Evolutionary conservation across 331 rosid genomes (phyloP).

Genomic region (Malus hybrid): DNA sequence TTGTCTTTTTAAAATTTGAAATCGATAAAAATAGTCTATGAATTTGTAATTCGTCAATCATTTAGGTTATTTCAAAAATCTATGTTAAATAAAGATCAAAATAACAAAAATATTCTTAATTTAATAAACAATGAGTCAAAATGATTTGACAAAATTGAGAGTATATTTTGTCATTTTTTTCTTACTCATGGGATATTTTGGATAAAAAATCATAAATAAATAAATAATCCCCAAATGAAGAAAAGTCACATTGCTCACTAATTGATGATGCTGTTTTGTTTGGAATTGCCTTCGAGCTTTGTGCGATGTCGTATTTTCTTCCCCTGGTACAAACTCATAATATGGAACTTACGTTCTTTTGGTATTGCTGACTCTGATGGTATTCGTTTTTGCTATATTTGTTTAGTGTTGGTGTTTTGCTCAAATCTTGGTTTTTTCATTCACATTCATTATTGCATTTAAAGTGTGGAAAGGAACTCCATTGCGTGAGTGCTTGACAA

Average conservation of each 20-base stretch:
- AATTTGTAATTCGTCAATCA: fast-evolving
- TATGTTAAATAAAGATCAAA: no score
- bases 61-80: no score
- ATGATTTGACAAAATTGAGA: no score
- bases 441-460: not conserved
- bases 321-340: not conserved
- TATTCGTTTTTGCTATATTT: not conserved
- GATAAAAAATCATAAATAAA: no score
- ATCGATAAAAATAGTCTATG: fast-evolving
- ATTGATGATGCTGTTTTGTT: not conserved
- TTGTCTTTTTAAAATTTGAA: no score
- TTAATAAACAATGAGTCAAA: no score
- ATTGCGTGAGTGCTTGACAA: not conserved
- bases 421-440: not conserved
- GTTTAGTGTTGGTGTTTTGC: not conserved
- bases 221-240: not conserved
- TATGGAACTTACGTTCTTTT: not conserved
- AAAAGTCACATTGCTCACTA: not conserved
- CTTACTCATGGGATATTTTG: no score
- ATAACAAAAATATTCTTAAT: no score
- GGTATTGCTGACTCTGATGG: not conserved
- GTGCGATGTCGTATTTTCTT: not conserved
- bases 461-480: not conserved
- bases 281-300: not conserved
- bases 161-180: no score